Evolutionary conservation across 768 basidiomycete species (phyloP).

Genomic region (Hygrophoropsis aurantiaca): DNA sequence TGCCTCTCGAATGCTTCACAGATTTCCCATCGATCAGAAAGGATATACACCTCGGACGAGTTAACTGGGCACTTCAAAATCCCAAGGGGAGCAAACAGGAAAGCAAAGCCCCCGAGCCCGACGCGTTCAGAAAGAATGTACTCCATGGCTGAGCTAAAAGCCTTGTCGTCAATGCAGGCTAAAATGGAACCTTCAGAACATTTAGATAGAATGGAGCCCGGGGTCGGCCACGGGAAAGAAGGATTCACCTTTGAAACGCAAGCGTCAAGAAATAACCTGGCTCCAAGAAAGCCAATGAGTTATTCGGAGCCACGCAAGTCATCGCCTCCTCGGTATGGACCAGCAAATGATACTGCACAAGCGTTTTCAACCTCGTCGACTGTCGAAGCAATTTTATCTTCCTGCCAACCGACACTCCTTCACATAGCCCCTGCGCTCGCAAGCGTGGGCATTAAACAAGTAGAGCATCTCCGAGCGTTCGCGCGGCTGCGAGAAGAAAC

Average conservation of each 20-base stretch:
- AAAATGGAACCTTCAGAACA: constrained; percentile 25
- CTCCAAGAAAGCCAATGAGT: constrained; percentile 13
- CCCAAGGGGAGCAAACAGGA: constrained; percentile 16
- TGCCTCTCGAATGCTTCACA: constrained; percentile 20
- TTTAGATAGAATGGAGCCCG: background rate
- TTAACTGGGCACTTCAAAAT: constrained; percentile 10
- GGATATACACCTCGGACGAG: constrained; percentile 18
- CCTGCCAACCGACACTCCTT: constrained; percentile 64
- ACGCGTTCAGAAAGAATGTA: constrained; percentile 33
- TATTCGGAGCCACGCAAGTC: constrained; percentile 3
- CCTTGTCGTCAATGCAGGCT: constrained; percentile 22
- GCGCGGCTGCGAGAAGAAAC: constrained; percentile 62
- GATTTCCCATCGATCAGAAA: constrained; percentile 23
- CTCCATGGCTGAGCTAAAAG: constrained; percentile 32
- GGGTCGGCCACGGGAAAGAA: background rate
- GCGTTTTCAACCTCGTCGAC: constrained; percentile 37
- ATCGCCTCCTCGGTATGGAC: constrained; percentile 9
- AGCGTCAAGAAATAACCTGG: constrained; percentile 14
- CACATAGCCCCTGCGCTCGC: constrained; percentile 61
- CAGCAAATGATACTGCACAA: constrained; percentile 15
- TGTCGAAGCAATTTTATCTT: constrained; percentile 53
- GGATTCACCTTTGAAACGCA: background rate
- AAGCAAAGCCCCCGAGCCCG: constrained; percentile 22
- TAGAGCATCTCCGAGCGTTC: constrained; percentile 65
- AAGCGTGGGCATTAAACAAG: constrained; percentile 55